Evolutionary conservation across 768 basidiomycete species (phyloP).

Genomic region (Basidioascus undulatus): DNA sequence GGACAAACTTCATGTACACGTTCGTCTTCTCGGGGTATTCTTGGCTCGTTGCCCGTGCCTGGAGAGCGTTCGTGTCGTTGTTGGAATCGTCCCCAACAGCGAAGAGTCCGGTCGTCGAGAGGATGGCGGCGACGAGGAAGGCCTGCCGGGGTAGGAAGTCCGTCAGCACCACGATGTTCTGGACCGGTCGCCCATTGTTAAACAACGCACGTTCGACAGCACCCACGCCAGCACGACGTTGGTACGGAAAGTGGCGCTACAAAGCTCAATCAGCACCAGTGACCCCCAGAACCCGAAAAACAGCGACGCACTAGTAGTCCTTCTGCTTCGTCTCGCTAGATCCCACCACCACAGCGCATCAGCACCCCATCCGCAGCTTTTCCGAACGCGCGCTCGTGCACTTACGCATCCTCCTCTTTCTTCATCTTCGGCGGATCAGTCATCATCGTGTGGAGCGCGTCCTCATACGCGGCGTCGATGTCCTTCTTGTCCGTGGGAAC

Average conservation of each 20-base stretch:
- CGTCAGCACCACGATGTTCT: too few species aligned
- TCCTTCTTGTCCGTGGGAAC: constrained; percentile 74
- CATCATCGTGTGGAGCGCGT: constrained; percentile 58
- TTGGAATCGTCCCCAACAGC: too few species aligned
- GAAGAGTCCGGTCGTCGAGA: constrained; percentile 6
- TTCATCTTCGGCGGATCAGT: constrained; percentile 55
- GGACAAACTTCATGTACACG: too few species aligned
- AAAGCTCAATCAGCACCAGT: neutral
- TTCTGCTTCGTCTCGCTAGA: constrained; percentile 43
- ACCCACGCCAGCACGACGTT: constrained; percentile 70
- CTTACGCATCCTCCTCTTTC: constrained; percentile 32
- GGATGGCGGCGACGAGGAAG: constrained; percentile 11
- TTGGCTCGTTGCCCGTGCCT: too few species aligned
- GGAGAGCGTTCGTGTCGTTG: too few species aligned
- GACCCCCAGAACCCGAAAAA: constrained; percentile 10
- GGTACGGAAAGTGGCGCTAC: neutral
- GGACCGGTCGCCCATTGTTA: too few species aligned
- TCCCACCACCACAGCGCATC: neutral
- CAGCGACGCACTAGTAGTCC: constrained; percentile 49
- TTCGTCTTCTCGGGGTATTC: too few species aligned
- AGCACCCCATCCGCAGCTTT: constrained; percentile 4
- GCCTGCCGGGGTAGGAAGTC: too few species aligned
- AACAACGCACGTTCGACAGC: constrained; percentile 57
- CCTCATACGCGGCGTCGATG: constrained; percentile 66
- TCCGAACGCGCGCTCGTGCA: constrained; percentile 8